Conservation (phyloP, 192 early-diverging fungal genomes). For the Coemansia sp. region DNA sequence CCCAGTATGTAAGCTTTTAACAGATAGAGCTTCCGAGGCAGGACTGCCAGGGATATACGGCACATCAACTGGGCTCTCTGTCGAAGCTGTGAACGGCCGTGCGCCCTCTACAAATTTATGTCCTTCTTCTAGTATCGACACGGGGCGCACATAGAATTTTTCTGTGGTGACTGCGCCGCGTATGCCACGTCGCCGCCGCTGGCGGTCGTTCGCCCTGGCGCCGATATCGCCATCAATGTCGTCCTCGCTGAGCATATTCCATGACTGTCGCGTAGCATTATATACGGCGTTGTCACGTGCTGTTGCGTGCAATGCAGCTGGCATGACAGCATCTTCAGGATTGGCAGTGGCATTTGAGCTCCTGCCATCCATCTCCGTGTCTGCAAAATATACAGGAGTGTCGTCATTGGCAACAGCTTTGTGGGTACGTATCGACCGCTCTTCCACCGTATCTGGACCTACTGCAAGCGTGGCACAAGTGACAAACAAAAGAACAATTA, state of each 20-base stretch:
- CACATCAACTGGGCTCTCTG: slow-evolving; percentile 35
- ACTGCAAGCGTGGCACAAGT: slow-evolving; percentile 6
- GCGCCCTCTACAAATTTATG: background rate
- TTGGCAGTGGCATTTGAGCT: slow-evolving; percentile 13
- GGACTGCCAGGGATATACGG: slow-evolving; percentile 27
- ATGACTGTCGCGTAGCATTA: slow-evolving; percentile 28
- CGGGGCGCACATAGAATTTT: slow-evolving; percentile 34
- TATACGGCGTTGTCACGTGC: background rate
- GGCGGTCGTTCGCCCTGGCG: slow-evolving; percentile 20
- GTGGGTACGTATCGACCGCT: slow-evolving; percentile 13
- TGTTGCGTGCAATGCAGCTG: background rate
- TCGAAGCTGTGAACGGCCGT: slow-evolving; percentile 1
- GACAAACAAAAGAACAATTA: slow-evolving; percentile 4
- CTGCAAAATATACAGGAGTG: slow-evolving; percentile 36
- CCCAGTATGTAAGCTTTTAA: slow-evolving; percentile 19
- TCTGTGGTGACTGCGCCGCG: slow-evolving; percentile 28
- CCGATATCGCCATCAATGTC: background rate
- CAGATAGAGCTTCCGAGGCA: slow-evolving; percentile 24
- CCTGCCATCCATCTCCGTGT: slow-evolving; percentile 39
- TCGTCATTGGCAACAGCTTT: slow-evolving; percentile 17
- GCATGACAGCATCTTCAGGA: background rate
- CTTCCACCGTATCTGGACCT: slow-evolving; percentile 21
- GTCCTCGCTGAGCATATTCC: slow-evolving; percentile 39
- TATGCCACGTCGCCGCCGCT: slow-evolving; percentile 36
- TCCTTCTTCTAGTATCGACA: slow-evolving; percentile 9